Evolutionary conservation across 371 early-diverging fungal genomes (phyloP), one percentile per base, ranked within the genome.

Genomic region (Syncephalastrum monosporum): DNA sequence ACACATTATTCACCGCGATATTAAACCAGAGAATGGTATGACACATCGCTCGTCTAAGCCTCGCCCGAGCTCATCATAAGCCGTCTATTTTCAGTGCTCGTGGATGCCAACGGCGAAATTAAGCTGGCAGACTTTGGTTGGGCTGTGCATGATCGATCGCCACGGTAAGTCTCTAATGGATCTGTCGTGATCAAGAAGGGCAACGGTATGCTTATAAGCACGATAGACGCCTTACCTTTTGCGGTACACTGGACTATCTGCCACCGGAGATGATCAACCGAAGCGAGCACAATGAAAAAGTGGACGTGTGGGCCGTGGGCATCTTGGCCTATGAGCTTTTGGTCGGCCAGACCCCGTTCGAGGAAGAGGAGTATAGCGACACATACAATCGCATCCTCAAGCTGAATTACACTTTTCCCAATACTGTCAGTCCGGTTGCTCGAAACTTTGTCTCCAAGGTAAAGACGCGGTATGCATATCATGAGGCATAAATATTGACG

Each of bases 81-180:
- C 27, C 7, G 27, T 21, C 41, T 23, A 19, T 42, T 24, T n/a
- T 4, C 56, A 77, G 77, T 77, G 12, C 50, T 78, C 13, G 47
- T 99, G 23, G 94, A 91, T 24, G 64, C 81, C 4, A 81, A 95
- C 45, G 95, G 92, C 12, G 83, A 89, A 53, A 69, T 99, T 25
- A 98, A 98, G 70, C 88, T 99, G 52, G 92, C 94, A 14, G 99
- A 99, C 74, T 99, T 99, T 84, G 99, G 99, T 2, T 99, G 99
- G 99, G 91, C 96, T 4, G 98, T 99, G 3, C 95, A 94, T 64
- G 92, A 98, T 54, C 93, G 91, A 24, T 86, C 87, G 29, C 81
- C 85, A 51, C 78, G 91, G 87, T 84, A 75, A 63, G 63, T 13
- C 25, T 7, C 16, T 21, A 24, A 15, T 29, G 21, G 19, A 21